Conservation (phyloP, 1,139 yeast genomes). For the Zygosaccharomyces pseudobailii region DNA sequence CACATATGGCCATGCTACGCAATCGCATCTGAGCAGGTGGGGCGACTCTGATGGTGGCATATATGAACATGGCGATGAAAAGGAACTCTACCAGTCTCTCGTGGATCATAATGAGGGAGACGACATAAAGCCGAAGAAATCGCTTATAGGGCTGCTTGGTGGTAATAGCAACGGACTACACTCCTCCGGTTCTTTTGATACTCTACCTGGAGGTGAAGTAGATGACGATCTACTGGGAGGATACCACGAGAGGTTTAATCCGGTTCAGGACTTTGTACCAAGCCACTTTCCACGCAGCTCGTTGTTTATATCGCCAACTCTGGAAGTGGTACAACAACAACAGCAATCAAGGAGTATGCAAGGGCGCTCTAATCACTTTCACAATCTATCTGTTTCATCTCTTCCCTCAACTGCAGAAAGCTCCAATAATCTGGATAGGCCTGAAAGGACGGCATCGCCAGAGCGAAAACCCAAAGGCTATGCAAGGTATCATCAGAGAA, state of each 20-base stretch:
- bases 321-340: conserved; percentile 53
- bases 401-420: conserved; percentile 12
- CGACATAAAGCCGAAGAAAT: conserved; percentile 4
- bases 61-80: conserved; percentile 9
- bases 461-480: conserved; percentile 23
- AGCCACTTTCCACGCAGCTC: conserved; percentile 27
- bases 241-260: conserved; percentile 11
- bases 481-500: conserved; percentile 20
- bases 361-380: conserved; percentile 5
- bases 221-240: conserved; percentile 1
- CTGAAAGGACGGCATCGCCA: conserved; percentile 30
- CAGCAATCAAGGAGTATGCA: conserved; percentile 6
- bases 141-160: conserved; percentile 5
- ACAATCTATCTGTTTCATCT: conserved; percentile 7
- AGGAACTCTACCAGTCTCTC: conserved; percentile 6
- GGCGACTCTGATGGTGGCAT: conserved; percentile 1
- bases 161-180: conserved; percentile 4
- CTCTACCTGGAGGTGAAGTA: conserved; percentile 9
- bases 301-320: conserved; percentile 74
- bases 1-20: conserved; percentile 11
- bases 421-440: conserved; percentile 16
- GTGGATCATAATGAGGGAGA: conserved; percentile 3
- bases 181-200: conserved; percentile 13
- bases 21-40: conserved; percentile 8
- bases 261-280: conserved; percentile 12